Evolutionary conservation across 2,329 filamentous ascomycete genomes (phyloP).

Genomic region (Raffaelea arxii): DNA sequence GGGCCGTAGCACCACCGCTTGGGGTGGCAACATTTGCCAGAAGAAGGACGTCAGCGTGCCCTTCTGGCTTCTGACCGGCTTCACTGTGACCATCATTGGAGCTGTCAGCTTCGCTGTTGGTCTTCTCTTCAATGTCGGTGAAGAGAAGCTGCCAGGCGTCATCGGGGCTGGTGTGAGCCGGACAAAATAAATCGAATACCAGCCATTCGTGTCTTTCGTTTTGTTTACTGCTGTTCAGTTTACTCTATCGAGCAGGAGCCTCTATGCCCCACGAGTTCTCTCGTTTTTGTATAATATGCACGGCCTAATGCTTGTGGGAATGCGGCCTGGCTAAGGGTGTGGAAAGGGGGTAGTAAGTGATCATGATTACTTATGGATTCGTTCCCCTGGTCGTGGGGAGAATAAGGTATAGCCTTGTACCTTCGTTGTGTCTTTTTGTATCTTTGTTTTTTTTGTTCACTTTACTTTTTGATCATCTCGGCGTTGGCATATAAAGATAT

Average conservation of each 20-base stretch:
- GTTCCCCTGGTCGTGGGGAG: too few species aligned
- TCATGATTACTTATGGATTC: too few species aligned
- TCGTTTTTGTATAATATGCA: too few species aligned
- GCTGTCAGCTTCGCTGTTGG: constrained; percentile 63
- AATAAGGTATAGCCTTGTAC: too few species aligned
- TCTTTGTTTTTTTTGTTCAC: neutral
- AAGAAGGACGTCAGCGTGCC: constrained; percentile 84
- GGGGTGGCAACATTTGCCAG: constrained; percentile 79
- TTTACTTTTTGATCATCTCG: constrained; percentile 2
- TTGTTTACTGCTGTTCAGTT: neutral
- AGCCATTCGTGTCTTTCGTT: neutral
- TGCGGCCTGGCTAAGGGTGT: too few species aligned
- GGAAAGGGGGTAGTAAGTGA: neutral
- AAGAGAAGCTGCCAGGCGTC: constrained; percentile 82
- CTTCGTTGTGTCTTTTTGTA: neutral
- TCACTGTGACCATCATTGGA: constrained; percentile 60
- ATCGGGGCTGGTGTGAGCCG: constrained; percentile 89
- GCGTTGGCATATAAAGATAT: neutral
- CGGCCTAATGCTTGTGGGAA: too few species aligned
- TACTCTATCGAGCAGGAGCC: too few species aligned
- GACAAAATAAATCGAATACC: constrained; percentile 38
- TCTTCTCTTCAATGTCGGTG: constrained; percentile 73
- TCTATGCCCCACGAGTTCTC: too few species aligned
- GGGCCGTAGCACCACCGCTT: constrained; percentile 48
- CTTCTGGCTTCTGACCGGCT: constrained; percentile 78